These are phyloP conservation scores for Hamigera avellanea DNA, from an alignment of 495 filamentous ascomycete genomes.

Conservation along the genomic window DNA sequence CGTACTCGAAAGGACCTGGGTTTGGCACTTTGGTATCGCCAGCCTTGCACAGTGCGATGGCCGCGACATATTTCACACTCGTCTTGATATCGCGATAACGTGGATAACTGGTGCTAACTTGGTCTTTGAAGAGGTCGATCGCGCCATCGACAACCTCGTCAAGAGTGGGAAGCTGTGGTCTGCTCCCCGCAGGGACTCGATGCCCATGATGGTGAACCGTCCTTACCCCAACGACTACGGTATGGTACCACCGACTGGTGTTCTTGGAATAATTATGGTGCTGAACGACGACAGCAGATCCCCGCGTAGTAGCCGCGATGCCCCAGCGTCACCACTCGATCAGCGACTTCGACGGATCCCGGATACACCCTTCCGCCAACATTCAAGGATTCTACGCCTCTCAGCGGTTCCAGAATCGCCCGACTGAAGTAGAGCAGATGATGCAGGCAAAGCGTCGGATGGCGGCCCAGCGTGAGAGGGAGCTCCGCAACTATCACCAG, in stretches of 20 bases:
- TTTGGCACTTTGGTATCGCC: too few relatives aligned
- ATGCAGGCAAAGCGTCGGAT: slow-evolving; percentile 97
- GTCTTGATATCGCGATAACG: too few relatives aligned
- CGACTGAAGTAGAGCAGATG: slow-evolving; percentile 95
- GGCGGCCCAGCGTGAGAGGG: slow-evolving; percentile 96
- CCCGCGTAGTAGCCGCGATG: slow-evolving; percentile 31
- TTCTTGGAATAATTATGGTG: slow-evolving; percentile 5
- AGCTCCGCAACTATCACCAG: slow-evolving; percentile 99
- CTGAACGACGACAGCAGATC: slow-evolving; percentile 29
- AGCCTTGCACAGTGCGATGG: too few relatives aligned
- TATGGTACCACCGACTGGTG: slow-evolving; percentile 18
- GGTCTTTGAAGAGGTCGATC: slow-evolving; percentile 71
- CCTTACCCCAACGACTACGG: slow-evolving; percentile 49
- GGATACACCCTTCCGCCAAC: slow-evolving; percentile 64
- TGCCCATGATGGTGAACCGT: slow-evolving; percentile 58
- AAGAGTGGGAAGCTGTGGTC: slow-evolving; percentile 92
- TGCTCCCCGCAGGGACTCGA: slow-evolving; percentile 74
- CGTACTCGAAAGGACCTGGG: too few relatives aligned
- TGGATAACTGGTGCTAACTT: slow-evolving; percentile 10
- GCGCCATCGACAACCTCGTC: slow-evolving; percentile 86
- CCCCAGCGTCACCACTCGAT: slow-evolving; percentile 70
- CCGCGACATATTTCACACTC: too few relatives aligned
- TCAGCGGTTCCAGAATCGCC: slow-evolving; percentile 85
- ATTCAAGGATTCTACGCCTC: slow-evolving; percentile 88
- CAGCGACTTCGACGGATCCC: slow-evolving; percentile 71